A percentile compares a stretch with the other conserved stretches of the same genome.
These are phyloP conservation scores for Leishmania guyanensis DNA, from an alignment of 208 protist species.

Conservation along the genomic window DNA sequence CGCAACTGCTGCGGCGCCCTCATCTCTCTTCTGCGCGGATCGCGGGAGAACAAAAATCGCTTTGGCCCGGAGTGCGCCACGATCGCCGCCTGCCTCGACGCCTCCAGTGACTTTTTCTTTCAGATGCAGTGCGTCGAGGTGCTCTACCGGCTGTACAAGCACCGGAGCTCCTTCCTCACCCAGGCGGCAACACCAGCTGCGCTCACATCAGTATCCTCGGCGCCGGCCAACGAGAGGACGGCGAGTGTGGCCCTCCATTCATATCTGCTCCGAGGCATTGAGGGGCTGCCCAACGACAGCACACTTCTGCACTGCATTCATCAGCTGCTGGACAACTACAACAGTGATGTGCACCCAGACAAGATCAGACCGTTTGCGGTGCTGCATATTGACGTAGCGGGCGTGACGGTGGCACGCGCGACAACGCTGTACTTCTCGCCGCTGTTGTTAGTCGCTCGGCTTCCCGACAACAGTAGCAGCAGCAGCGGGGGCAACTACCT, in stretches of 20 bases:
- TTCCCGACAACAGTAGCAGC: slow-evolving; percentile 46
- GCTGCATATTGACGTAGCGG: slow-evolving; percentile 59
- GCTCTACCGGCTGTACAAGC: slow-evolving; percentile 75
- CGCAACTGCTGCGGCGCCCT: slow-evolving; percentile 75
- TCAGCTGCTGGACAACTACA: slow-evolving; percentile 68
- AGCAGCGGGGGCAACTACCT: slow-evolving; percentile 67
- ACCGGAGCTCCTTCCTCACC: slow-evolving; percentile 52
- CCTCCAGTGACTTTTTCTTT: slow-evolving; percentile 81
- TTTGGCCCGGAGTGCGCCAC: slow-evolving; percentile 51
- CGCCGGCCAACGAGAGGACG: background rate
- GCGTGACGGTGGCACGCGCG: slow-evolving; percentile 56
- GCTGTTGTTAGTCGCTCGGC: slow-evolving; percentile 66
- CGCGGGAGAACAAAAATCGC: slow-evolving; percentile 75
- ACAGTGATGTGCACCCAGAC: slow-evolving; percentile 44
- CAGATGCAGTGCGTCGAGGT: slow-evolving; percentile 91
- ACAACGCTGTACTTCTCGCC: slow-evolving; percentile 85
- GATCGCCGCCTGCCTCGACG: slow-evolving; percentile 52
- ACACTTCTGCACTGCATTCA: slow-evolving; percentile 72
- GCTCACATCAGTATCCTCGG: background rate
- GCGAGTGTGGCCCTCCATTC: slow-evolving; percentile 35
- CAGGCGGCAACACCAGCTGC: slow-evolving; percentile 5
- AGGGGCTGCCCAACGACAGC: slow-evolving; percentile 73
- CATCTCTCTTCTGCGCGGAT: slow-evolving; percentile 80
- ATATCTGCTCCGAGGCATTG: slow-evolving; percentile 58
- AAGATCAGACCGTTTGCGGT: slow-evolving; percentile 52